Base-by-base conservation (phyloP, 768 basidiomycete species). In the Leccinum broughii region DNA sequence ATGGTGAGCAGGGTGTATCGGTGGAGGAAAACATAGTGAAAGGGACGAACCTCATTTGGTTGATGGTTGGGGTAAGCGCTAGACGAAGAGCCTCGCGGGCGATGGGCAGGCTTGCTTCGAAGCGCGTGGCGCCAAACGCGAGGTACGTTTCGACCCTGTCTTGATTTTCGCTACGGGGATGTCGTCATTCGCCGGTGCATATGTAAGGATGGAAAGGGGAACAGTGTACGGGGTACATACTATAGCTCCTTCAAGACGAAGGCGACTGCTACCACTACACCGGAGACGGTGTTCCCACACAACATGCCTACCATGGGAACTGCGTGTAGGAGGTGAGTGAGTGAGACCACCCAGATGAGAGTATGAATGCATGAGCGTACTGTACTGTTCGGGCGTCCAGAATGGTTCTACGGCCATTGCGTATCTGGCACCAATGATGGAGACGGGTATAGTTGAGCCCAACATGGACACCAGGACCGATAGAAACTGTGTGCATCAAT, bases 261-360 rank as follows among this genome's bases (percentile, higher is more conserved):
- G 56, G 82, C 84, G 3, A 88, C 77, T 3, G 87, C 81, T 0
- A 95, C 83, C 2, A 91, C 86, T 7, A 94, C 83, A 1, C 86
- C 85, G 0, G 88, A 87, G 55, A 95, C 88, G 1, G 90, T 86
- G 57, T 83, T 85, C 2, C 92, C 92, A 44, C 91, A 88, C 3
- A 94, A 78, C 93, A 94, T 95, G 7, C 93, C 92, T 8, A 92
- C 81, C 55, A 93, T 84, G 6, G 90, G 92, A 55, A 93, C 91
- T 92, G 61, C 54, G n/a, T 46, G 44, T 20, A 32, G 22, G 30
- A 51, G 39, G 48, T 28, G 20, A 54, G 65, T 6, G 1, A 48
- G 58, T 62, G 14, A 62, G 48, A 7, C n/a, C 11, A 39, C 8
- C 34, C n/a, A 2, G 24, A 9, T 13, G 35, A 24, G 13, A 14